phyloP scores from a whole-genome alignment of 2,329 filamentous ascomycete species.

The Arachnomyces sp. region DNA sequence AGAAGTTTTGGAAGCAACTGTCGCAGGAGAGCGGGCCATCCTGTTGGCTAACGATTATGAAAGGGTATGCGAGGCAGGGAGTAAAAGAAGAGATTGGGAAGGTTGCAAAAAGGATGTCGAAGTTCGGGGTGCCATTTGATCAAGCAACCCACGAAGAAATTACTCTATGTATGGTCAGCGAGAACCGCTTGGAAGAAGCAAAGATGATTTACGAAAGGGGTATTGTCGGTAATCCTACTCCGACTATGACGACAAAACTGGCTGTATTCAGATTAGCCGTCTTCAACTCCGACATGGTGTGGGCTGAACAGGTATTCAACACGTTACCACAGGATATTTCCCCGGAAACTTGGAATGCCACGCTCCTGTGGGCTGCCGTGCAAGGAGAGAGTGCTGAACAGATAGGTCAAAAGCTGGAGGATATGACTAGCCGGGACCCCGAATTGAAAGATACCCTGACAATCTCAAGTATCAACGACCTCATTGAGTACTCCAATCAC shows the following conservation, averaged over 20 bases:
- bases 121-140: slow-evolving; percentile 27
- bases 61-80: slow-evolving; percentile 47
- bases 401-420: slow-evolving; percentile 63
- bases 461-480: slow-evolving; percentile 64
- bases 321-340: slow-evolving; percentile 36
- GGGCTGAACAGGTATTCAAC: slow-evolving; percentile 56
- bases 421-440: slow-evolving; percentile 49
- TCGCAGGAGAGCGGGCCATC: too few relatives aligned
- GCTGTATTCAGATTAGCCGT: slow-evolving; percentile 56
- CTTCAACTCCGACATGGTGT: slow-evolving; percentile 52
- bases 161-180: slow-evolving; percentile 55
- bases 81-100: slow-evolving; percentile 30
- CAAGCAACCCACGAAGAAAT: slow-evolving; percentile 43
- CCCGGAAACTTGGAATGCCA: slow-evolving; percentile 61
- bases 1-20: slow-evolving; percentile 29
- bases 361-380: slow-evolving; percentile 68
- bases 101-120: slow-evolving; percentile 14
- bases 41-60: slow-evolving; percentile 47
- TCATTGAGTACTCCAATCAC: slow-evolving; percentile 67
- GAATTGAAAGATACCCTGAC: slow-evolving; percentile 49
- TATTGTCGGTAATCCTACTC: slow-evolving; percentile 34
- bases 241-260: slow-evolving; percentile 43
- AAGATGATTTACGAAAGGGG: slow-evolving; percentile 61
- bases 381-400: slow-evolving; percentile 65
- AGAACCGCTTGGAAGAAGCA: slow-evolving; percentile 52